Conservation (phyloP, 2,329 filamentous ascomycete species). For the Fusarium nurragi region DNA sequence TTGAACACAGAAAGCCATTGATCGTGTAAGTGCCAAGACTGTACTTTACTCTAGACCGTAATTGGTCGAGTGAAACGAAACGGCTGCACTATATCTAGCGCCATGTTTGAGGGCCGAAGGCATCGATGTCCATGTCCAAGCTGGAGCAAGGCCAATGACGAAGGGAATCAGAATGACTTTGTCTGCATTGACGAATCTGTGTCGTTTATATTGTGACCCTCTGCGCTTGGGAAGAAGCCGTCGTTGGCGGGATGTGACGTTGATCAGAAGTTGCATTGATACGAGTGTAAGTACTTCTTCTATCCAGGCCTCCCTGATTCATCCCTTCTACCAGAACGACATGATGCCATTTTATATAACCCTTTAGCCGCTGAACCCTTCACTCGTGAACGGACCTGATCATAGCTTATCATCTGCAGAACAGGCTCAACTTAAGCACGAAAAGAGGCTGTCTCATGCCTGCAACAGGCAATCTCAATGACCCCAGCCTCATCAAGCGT, state of each 20-base stretch:
- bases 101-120: neutral
- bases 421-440: constrained; percentile 9
- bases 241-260: constrained; percentile 26
- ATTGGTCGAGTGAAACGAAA: constrained; percentile 42
- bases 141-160: neutral
- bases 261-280: constrained; percentile 15
- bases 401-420: neutral
- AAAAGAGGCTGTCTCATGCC: constrained; percentile 39
- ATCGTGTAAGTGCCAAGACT: constrained; percentile 19
- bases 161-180: constrained; percentile 4
- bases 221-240: constrained; percentile 10
- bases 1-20: constrained; percentile 26
- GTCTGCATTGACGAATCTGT: constrained; percentile 48
- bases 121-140: neutral
- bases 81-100: constrained; percentile 30
- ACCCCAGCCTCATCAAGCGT: constrained; percentile 40
- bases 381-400: neutral
- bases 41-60: constrained; percentile 40
- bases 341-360: constrained; percentile 18
- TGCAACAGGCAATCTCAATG: constrained; percentile 43
- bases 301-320: neutral
- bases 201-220: constrained; percentile 19
- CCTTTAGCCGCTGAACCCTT: neutral
- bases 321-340: neutral
- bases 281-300: neutral